Conservation (phyloP, 768 basidiomycete genomes). For the Mycena rebaudengoi region DNA sequence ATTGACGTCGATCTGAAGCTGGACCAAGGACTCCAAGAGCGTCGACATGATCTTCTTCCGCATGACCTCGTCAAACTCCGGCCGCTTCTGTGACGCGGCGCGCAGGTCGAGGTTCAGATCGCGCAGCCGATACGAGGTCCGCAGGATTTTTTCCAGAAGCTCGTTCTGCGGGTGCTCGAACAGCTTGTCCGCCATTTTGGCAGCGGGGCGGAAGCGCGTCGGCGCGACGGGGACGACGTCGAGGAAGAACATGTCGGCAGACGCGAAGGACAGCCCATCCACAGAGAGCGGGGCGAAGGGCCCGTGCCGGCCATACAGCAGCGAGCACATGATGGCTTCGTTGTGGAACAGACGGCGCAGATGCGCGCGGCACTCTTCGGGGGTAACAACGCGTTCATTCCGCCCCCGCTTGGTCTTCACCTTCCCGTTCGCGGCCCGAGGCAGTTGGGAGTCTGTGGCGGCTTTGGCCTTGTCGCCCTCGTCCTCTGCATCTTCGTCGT, state of each 20-base stretch:
- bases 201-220: constrained; percentile 94
- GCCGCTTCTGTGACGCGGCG: constrained; percentile 66
- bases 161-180: constrained; percentile 98
- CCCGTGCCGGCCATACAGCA: constrained; percentile 94
- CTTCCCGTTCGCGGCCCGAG: constrained; percentile 79
- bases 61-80: constrained; percentile 57
- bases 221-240: constrained; percentile 92
- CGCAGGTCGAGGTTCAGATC: constrained; percentile 77
- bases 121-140: constrained; percentile 80
- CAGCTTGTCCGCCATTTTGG: constrained; percentile 88
- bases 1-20: constrained; percentile 94
- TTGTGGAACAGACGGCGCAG: constrained; percentile 88
- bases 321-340: constrained; percentile 81
- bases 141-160: constrained; percentile 81
- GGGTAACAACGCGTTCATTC: constrained; percentile 89
- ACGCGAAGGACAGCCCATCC: constrained; percentile 72
- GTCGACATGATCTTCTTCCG: constrained; percentile 67
- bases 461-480: constrained; percentile 57
- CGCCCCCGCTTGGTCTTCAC: constrained; percentile 81
- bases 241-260: constrained; percentile 97
- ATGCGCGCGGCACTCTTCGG: constrained; percentile 95
- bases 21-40: constrained; percentile 84
- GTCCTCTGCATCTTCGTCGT: constrained; percentile 40
- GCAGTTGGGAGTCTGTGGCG: constrained; percentile 50
- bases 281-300: constrained; percentile 70